Evolutionary conservation across 2,329 filamentous ascomycete genomes (phyloP), one percentile per base, ranked within the genome.

Genomic region (Diaporthe helianthi): DNA sequence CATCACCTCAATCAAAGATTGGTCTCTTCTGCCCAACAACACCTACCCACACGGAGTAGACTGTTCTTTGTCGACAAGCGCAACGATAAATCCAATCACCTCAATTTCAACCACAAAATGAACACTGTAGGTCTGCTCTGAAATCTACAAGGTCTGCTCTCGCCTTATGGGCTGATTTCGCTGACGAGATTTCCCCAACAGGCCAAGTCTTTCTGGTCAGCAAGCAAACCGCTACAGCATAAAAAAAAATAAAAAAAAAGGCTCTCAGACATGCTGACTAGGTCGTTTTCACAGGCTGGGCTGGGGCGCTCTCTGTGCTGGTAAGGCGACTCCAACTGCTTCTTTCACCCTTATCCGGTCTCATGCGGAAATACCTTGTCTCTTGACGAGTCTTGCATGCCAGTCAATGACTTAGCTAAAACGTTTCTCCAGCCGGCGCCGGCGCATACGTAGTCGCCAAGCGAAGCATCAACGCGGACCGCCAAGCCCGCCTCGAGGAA

Each of bases 391-490:
- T 17, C 19, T 38, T 36, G 41, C 26, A 22, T 41, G 41, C 24
- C 52, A 41, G 24, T 55, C 66, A 65, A 70, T 75, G 54, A 76
- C 63, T 63, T 49, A 17, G 29, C 41, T 63, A 9, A 10, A 55
- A 54, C 46, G 26, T 46, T 60, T 71, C 67, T 46, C 65, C 77
- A 94, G 93, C 94, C 74, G 96, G 95, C 77, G 96, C 89, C 73
- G 93, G 91, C 72, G 94, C 95, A 76, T 99, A 98, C 85, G 94
- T 93, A 84, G 97, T 98, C 79, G 96, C 96, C 73, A 99, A 99
- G 86, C 87, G 89, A 78, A 91, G 90, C 80, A 97, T 99, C 86
- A 97, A 98, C 79, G 92, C 92, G 74, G 94, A 98, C 81, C 92
- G 95, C 73, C 86, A 88, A 71, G 84, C 88, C 71, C 89, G 93